Base-by-base conservation (phyloP, 2,329 filamentous ascomycete genomes). In the Didymella lethalis region DNA sequence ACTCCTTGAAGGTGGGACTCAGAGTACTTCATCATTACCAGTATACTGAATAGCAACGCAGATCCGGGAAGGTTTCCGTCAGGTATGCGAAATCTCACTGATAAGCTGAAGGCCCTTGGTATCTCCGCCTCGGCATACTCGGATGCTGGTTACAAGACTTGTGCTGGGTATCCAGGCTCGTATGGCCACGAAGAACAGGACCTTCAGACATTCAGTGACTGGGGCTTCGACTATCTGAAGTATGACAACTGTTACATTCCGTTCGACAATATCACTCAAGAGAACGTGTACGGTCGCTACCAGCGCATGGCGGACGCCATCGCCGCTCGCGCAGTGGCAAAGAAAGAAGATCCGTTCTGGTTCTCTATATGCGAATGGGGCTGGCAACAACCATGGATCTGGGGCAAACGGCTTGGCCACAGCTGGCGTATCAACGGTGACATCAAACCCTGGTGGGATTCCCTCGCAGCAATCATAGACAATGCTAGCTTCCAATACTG, bases 121-220 rank as follows among this genome's bases (percentile, higher is more conserved):
- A 61, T 61, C 26, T 61, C 57, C 0, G 25, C 57, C 4, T 57
- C 61, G 3, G 51, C 54, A 12, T 89, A 89, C 67, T 82, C 82
- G 61, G 82, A 82, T 69, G 82, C 82, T 1, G 82, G 83, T 45
- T 76, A 64, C 2, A 45, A 52, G 46, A 85, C 83, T 2, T 86
- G 85, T 63, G 85, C 79, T 1, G 81, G 81, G 1, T 87, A 86
- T 64, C 82, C 84, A 4, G 86, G 81, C 0, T 84, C 81, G 1
- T 50, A 58, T 18, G 56, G 56, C 2, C 56, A 58, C 54, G 86
- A 89, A 65, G 70, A 77, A 1, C 73, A 84, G 12, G 86, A 88
- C 67, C 85, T 85, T 1, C 70, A 79, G 20, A 82, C 83, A 0
- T 87, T 83, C 65, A 82, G 83, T 1, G 64, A 64, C n/a, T 72